Conservation (phyloP, 495 filamentous ascomycete genomes). For the Cenococcum geophilum region DNA sequence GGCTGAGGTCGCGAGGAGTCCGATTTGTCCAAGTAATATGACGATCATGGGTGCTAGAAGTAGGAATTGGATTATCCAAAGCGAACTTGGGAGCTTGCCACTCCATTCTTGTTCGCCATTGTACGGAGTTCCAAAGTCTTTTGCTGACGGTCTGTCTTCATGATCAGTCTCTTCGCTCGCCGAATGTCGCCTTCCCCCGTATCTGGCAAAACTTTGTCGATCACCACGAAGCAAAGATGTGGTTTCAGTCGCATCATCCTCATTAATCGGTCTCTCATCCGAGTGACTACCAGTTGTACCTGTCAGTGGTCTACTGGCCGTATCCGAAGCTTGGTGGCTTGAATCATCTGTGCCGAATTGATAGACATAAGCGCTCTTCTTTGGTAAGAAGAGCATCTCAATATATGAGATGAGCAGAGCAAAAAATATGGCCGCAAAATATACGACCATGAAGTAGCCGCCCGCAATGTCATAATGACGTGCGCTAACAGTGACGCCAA, state of each 20-base stretch:
- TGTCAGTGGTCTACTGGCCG: slow-evolving; percentile 24
- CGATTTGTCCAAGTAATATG: slow-evolving; percentile 66
- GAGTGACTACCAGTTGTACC: slow-evolving; percentile 39
- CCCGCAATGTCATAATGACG: slow-evolving; percentile 64
- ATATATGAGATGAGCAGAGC: slow-evolving; percentile 48
- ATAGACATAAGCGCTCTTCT: slow-evolving; percentile 58
- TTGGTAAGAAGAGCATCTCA: slow-evolving; percentile 74
- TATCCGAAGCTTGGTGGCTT: slow-evolving; percentile 13
- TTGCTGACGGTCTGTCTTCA: slow-evolving; percentile 33
- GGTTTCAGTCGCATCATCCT: slow-evolving; percentile 62
- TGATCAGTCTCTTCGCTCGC: slow-evolving; percentile 31
- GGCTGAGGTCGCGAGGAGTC: slow-evolving; percentile 64
- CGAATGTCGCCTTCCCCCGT: slow-evolving; percentile 42
- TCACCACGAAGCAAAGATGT: slow-evolving; percentile 68
- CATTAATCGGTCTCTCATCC: slow-evolving; percentile 44
- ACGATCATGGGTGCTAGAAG: slow-evolving; percentile 69
- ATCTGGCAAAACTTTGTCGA: slow-evolving; percentile 63
- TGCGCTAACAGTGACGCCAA: slow-evolving; percentile 66
- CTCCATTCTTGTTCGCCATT: slow-evolving; percentile 85
- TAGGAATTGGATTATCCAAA: slow-evolving; percentile 82
- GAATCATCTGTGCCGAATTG: slow-evolving; percentile 23
- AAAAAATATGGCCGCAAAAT: slow-evolving; percentile 67
- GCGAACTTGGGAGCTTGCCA: slow-evolving; percentile 66
- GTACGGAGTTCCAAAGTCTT: slow-evolving; percentile 50
- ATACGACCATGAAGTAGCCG: slow-evolving; percentile 78